Conservation (phyloP, 2,329 filamentous ascomycete species). For the Fusarium udum region DNA sequence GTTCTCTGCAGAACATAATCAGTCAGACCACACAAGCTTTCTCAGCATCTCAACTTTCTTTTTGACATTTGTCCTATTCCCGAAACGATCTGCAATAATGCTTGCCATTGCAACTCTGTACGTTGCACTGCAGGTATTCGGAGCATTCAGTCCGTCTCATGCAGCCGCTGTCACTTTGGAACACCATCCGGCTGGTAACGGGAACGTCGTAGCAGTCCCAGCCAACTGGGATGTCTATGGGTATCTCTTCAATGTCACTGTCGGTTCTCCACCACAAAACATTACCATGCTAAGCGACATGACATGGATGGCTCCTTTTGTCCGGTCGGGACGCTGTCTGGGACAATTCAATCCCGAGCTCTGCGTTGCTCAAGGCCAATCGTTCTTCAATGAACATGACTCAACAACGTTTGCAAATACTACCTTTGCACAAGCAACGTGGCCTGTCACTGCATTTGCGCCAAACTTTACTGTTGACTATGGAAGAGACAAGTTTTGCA, state of each 20-base stretch:
- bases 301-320: slow-evolving; percentile 3
- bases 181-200: not conserved
- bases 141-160: not conserved
- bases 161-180: not conserved
- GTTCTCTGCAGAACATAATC: not conserved
- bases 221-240: not conserved
- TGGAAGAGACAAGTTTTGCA: not conserved
- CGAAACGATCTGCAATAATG: not conserved
- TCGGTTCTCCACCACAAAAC: not conserved
- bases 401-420: not conserved
- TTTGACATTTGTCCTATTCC: too few relatives aligned
- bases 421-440: not conserved
- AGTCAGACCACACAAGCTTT: not conserved
- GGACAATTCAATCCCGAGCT: not conserved
- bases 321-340: slow-evolving; percentile 1
- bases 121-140: not conserved
- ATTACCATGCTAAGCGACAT: slow-evolving; percentile 1
- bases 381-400: not conserved
- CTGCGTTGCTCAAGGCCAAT: not conserved
- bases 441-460: not conserved
- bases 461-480: slow-evolving; percentile 5
- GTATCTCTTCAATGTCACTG: not conserved
- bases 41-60: not conserved
- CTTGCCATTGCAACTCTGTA: not conserved
- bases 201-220: not conserved